Conservation (phyloP, 2,329 filamentous ascomycete genomes). For the Epichloe coenophiala region DNA sequence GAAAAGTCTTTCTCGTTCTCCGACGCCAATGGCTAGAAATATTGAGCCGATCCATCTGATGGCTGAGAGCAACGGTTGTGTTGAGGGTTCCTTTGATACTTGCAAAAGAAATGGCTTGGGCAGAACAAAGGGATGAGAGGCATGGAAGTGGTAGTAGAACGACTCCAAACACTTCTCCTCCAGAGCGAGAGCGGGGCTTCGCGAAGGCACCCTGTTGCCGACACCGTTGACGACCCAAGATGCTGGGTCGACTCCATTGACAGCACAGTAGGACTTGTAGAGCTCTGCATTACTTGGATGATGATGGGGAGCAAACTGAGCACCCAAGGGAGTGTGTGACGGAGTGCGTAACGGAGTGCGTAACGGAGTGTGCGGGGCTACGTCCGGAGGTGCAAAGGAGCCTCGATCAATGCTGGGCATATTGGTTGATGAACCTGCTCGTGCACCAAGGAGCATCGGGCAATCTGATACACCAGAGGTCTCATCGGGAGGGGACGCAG, state of each 20-base stretch:
- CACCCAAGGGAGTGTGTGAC: neutral
- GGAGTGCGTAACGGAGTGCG: neutral
- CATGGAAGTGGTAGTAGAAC: conserved; percentile 45
- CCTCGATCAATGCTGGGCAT: conserved; percentile 2
- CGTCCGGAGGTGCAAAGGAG: conserved; percentile 4
- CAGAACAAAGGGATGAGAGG: conserved; percentile 43
- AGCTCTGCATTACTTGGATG: conserved; percentile 23
- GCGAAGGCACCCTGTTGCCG: conserved; percentile 6
- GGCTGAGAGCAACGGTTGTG: conserved; percentile 37
- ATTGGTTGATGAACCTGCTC: conserved; percentile 8
- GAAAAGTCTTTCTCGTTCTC: conserved; percentile 32
- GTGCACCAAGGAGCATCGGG: conserved; percentile 18
- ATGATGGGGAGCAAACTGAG: conserved; percentile 10
- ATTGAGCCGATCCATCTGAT: conserved; percentile 44
- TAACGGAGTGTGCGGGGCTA: conserved; percentile 5
- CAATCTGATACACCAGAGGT: conserved; percentile 21
- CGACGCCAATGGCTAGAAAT: conserved; percentile 34
- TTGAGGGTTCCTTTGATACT: conserved; percentile 31
- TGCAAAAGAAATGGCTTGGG: conserved; percentile 37
- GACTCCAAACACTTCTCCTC: conserved; percentile 42
- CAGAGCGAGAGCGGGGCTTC: conserved; percentile 20
- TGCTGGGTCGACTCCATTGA: conserved; percentile 14
- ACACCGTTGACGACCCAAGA: conserved; percentile 9
- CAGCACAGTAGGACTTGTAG: conserved; percentile 19
- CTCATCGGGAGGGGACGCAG: conserved; percentile 24